Percentiles rank a stretch among this genome's conserved stretches.
Conservation (phyloP, 257 asterid genomes). For the Catharanthus roseus region DNA sequence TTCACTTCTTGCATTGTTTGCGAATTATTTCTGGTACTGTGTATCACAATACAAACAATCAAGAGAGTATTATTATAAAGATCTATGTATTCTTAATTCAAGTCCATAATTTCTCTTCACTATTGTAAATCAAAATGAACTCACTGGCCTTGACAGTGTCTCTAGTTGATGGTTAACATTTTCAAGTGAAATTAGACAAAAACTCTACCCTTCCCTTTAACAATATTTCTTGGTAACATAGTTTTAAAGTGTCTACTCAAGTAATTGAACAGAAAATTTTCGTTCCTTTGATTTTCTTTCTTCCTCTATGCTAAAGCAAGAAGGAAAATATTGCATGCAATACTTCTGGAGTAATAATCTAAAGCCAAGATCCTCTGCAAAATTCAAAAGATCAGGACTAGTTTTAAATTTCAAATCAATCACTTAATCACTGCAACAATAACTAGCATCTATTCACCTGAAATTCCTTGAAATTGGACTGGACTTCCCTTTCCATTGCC, state of each 20-base stretch:
- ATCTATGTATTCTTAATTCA: not conserved
- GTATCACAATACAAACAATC: not conserved
- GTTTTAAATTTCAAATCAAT: not conserved
- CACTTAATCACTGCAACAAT: not conserved
- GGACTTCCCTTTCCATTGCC: constrained; percentile 74
- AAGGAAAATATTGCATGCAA: not conserved
- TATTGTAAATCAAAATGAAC: not conserved
- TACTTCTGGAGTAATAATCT: not conserved
- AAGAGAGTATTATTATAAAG: not conserved
- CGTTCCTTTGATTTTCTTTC: not conserved
- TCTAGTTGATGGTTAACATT: not conserved
- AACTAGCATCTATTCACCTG: constrained; percentile 39
- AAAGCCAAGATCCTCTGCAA: not conserved
- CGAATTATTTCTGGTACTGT: not conserved
- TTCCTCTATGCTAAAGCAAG: not conserved
- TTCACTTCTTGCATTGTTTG: not conserved
- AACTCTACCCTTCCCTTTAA: not conserved
- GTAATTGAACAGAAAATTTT: not conserved
- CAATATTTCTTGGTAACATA: not conserved
- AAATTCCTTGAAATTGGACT: constrained; percentile 71
- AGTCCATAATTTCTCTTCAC: not conserved
- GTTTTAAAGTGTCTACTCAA: not conserved
- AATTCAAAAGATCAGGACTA: not conserved
- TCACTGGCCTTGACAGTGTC: not conserved
- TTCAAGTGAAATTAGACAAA: not conserved